Evolutionary conservation across 306 rosid species (phyloP).

Genomic region (Leucaena leucocephala): DNA sequence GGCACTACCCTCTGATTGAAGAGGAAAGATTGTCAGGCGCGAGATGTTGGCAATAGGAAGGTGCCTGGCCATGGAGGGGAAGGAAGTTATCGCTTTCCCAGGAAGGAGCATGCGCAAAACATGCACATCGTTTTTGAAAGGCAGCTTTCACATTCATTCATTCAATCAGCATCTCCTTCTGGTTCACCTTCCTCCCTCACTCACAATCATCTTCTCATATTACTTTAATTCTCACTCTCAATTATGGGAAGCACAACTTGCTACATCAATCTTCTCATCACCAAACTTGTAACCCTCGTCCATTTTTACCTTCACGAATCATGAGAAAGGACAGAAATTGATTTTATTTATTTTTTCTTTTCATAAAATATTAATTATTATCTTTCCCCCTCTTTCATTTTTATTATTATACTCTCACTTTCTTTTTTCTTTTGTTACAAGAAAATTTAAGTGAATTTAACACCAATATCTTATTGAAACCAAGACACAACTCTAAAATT

Average conservation of each 20-base stretch:
- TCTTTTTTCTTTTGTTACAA: too few relatives aligned
- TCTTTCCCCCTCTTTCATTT: too few relatives aligned
- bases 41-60: background rate
- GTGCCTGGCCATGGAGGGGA: background rate
- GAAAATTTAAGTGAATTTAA: too few relatives aligned
- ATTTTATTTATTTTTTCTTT: background rate
- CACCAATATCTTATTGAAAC: too few relatives aligned
- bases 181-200: constrained; percentile 21
- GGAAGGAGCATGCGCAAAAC: constrained; percentile 16
- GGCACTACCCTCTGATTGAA: too few relatives aligned
- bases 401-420: too few relatives aligned
- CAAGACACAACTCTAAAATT: too few relatives aligned
- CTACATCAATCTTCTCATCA: background rate
- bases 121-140: background rate
- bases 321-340: background rate
- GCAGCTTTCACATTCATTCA: background rate
- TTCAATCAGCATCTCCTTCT: background rate
- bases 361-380: too few relatives aligned
- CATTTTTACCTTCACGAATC: too few relatives aligned
- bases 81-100: background rate
- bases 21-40: too few relatives aligned
- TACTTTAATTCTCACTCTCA: too few relatives aligned
- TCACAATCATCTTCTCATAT: too few relatives aligned
- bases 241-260: background rate
- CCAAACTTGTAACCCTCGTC: background rate